Base-by-base conservation (phyloP, 2,329 filamentous ascomycete species). In the Ophiocordyceps australis region DNA sequence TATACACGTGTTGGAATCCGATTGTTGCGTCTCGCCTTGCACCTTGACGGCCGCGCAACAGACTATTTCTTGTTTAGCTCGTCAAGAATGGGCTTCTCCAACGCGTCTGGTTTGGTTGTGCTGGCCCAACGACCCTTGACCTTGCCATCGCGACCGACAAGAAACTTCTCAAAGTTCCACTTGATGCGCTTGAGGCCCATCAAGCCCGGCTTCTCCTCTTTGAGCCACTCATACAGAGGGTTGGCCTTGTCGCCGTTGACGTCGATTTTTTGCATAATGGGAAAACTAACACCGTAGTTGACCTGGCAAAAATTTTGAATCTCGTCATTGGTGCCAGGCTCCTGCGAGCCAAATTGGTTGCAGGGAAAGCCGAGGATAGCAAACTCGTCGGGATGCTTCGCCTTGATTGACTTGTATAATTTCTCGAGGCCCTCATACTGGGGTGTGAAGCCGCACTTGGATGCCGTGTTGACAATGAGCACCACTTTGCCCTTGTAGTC, bases 131-230 rank as follows among this genome's bases (percentile, higher is more conserved):
- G 62, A 16, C 66, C 66, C 55, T 79, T 77, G 39, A 95, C 82
- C 55, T 76, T 66, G 15, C 89, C 89, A 51, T 95, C 82, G 33
- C 70, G 67, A 32, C 75, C 77, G 36, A 98, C 61, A 35, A 98
- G 58, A 57, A 94, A 98, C 69, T 98, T 98, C 55, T 98, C 89
- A 60, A 95, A 98, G 59, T 98, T 98, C 89, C 89, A 98, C 76
- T 95, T 94, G 42, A 98, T 64, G 34, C 74, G 56, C 74, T 91
- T 86, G 45, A 95, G 50, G 13, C 89, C 89, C 56, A 95, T 56
- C 29, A 94, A 44, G 14, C 89, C 85, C 1, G 86, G 67, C 61
- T 82, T 76, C 54, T 74, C 57, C 22, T 54, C 51, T 61, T 76
- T 77, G 44, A 77, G 52, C 68, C 68, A 98, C 47, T 78, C 26